Evolutionary conservation across 192 early-diverging fungal species (phyloP), one percentile per base, ranked within the genome.

Genomic region (Podila minutissima): DNA sequence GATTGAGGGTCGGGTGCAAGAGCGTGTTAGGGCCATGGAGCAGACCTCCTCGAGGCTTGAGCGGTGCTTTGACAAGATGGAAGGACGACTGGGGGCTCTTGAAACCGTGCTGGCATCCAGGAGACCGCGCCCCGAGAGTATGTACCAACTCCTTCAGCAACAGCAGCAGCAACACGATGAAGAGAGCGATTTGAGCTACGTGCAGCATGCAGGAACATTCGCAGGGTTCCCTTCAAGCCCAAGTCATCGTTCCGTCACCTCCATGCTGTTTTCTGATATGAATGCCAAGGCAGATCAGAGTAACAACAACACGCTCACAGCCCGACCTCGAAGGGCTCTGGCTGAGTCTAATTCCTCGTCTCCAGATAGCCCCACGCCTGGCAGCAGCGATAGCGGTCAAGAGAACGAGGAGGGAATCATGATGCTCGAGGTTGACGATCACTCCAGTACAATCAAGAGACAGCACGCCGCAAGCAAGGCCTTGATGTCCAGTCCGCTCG

Each of bases 41-140:
- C 77, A 81, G 33, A 81, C 71, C 31, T 81, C 77, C 2, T 22
- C 77, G 0, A 63, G 77, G 26, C 46, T 81, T 55, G 77, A 81
- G 32, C 67, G 72, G 46, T 81, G 77, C 59, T 81, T 81, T 64
- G 77, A 81, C 55, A 71, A 63, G 38, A 81, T 81, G 77, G 77
- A 81, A 24, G 77, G 77, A 0, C 50, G 77, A 38, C 66, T 81
- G 2, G 77, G 71, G 8, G 77, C 77, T 20, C 35, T 81, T 5
- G 77, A 81, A n/a, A 81, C 77, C 3, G 77, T 81, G 2, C 22
- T 81, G 46, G 77, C 77, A 3, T 81, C 77, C 15, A 38, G 62
- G 31, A 60, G 77, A 61, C 77, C 77, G 33, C 66, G 77, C n/a
- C 77, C 77, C n/a, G 77, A 81, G 67, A 81, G 77, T 28, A 81